Evolutionary conservation across 2,329 filamentous ascomycete genomes (phyloP).

Genomic region (Didymella arachidicola): DNA sequence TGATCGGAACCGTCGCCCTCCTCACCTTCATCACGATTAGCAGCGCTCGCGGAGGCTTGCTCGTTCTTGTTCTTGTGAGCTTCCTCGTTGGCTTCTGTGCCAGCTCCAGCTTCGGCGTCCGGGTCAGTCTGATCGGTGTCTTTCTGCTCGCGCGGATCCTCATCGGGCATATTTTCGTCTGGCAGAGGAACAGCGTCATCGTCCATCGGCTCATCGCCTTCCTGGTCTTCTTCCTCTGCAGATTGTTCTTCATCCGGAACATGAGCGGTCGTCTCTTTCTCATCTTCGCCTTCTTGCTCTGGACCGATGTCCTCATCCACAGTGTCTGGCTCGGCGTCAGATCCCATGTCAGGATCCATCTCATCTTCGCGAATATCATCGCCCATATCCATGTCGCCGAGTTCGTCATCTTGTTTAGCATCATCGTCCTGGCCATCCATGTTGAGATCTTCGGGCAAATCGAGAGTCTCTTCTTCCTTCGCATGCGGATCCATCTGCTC

Average conservation of each 20-base stretch:
- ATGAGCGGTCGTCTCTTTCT: conserved; percentile 47
- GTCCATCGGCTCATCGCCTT: conserved; percentile 58
- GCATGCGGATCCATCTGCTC: conserved; percentile 77
- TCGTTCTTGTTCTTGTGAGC: conserved; percentile 64
- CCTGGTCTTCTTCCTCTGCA: conserved; percentile 56
- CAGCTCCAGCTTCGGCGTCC: conserved; percentile 68
- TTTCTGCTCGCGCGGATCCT: conserved; percentile 55
- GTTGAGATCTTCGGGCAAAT: conserved; percentile 87
- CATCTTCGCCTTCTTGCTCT: conserved; percentile 46
- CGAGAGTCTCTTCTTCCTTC: conserved; percentile 81
- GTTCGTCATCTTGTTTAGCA: conserved; percentile 61
- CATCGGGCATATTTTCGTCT: conserved; percentile 62
- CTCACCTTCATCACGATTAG: conserved; percentile 70
- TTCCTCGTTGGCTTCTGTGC: conserved; percentile 69
- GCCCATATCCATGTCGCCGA: conserved; percentile 48
- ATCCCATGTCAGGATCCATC: conserved; percentile 35
- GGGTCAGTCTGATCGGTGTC: conserved; percentile 60
- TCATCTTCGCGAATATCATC: conserved; percentile 47
- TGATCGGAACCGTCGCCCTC: conserved; percentile 71
- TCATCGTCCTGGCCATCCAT: conserved; percentile 72
- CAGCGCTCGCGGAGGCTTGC: conserved; percentile 63
- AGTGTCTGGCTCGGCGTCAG: conserved; percentile 44
- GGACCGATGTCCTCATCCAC: conserved; percentile 44
- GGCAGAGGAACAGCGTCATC: conserved; percentile 48
- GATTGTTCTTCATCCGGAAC: conserved; percentile 52